Base-by-base conservation (phyloP, 768 basidiomycete genomes). In the Phaffia tasmanica region DNA sequence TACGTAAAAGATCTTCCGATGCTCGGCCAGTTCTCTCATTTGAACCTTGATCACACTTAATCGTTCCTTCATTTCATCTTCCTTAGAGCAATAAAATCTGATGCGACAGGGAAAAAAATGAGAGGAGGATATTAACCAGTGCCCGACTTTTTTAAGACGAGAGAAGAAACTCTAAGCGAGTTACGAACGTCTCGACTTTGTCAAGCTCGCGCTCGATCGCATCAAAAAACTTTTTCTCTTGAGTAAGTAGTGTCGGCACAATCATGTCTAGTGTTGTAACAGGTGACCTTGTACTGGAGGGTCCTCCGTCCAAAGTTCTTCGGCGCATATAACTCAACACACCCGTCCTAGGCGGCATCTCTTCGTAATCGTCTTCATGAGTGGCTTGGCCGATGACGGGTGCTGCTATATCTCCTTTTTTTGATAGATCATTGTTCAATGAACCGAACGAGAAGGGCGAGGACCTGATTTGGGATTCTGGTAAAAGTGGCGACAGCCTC, bases 181-280 rank as follows among this genome's bases (percentile, higher is more conserved):
- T 49, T 59, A 46, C 59, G 11, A 47, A 99, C 0, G 78, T 77
- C 67, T 88, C 88, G 16, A 97, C 83, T 75, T 94, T 95, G 25
- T 86, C 83, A 2, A 97, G 79, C 74, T 99, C 86, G 0, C 73
- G 73, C 70, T 95, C 88, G 8, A 97, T 80, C 27, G 83, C 79
- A 2, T 83, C 80, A 68, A 98, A 88, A 78, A 95, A 98, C 7
- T 79, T 79, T 35, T 77, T 73, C 72, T 93, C 86, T 27, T 81
- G 77, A 0, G 83, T 79, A 16, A 84, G 80, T 23, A 92, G 78
- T 14, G 80, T 75, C 5, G 81, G 79, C 21, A 87, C 74, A 23
- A 80, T 70, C 23, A 79, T 76, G 0, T 74, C 71, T 30, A 79
- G 72, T 18, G 46, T 54, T n/a, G 42, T 49, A 16, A 57, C 49